These are phyloP conservation scores for Carex littledalei DNA, from an alignment of 176 grass and related monocot genomes.

Conservation along the genomic window DNA sequence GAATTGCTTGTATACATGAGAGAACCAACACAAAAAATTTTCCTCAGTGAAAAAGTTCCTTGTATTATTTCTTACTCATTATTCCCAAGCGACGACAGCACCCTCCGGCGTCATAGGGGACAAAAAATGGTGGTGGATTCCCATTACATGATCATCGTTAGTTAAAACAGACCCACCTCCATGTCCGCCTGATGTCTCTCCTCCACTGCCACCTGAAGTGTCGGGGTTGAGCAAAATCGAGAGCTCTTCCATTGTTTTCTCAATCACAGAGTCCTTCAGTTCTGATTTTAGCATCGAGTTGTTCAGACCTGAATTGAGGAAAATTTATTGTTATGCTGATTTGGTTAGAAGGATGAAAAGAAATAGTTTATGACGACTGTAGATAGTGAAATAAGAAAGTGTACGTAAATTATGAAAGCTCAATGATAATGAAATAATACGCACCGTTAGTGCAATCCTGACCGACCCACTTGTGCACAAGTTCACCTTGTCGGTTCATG, in stretches of 20 bases:
- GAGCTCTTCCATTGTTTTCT: conserved; percentile 21
- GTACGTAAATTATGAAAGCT: background rate
- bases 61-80: background rate
- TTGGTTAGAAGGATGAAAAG: background rate
- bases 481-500: conserved; percentile 16
- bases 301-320: background rate
- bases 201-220: conserved; percentile 11
- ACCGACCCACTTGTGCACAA: background rate
- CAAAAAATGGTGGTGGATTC: conserved; percentile 36
- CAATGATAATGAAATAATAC: background rate
- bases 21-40: background rate
- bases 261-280: background rate
- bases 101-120: conserved; percentile 29
- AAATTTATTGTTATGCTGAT: background rate
- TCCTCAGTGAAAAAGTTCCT: background rate
- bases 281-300: conserved; percentile 4
- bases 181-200: conserved; percentile 35
- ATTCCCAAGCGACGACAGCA: background rate
- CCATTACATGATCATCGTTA: conserved; percentile 38
- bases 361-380: background rate
- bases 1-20: background rate
- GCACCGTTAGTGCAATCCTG: conserved; percentile 10
- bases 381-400: background rate
- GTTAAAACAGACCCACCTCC: conserved; percentile 39
- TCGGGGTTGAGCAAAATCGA: conserved; percentile 7